Base-by-base conservation (phyloP, 73 alveolate species). In the Tetrahymena malaccensis region DNA sequence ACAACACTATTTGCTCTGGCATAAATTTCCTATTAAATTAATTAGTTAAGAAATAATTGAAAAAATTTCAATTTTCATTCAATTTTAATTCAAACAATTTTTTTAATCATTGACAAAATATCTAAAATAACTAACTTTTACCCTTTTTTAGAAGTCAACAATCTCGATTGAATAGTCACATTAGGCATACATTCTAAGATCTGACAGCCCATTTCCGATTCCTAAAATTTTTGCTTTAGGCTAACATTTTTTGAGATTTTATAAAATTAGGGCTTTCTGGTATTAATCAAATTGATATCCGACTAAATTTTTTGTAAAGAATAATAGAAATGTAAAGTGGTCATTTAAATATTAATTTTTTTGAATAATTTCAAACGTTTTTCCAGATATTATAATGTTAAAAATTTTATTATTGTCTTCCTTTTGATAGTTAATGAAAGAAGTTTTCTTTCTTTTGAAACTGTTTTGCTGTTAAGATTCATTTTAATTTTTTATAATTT, bases 331-430 rank as follows among this genome's bases (percentile, higher is more conserved):
- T 21, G 70, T 85, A 38, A 95, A 95, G 84, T 95, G 97, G 25
- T 85, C 57, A 27, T 70, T 55, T 55, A 95, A 85, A 40, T 21
- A 95, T 70, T 85, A 55, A 55, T 95, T 94, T 93, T 95, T 85
- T 22, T 35, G 27, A 16, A 95, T 95, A 21, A 35, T 31, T 43
- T 44, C 93, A n/a, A 95, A 95, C 35, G 85, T 84, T 17, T 95
- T 94, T 89, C 97, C 97, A 93, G 95, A 85, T 27, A 95, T 85
- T 0, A 95, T 12, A 11, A 95, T 95, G 43, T 94, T 95, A 89
- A 70, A 70, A 0, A 70, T 70, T 27, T n/a, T 19, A 7, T 31
- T n/a, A 15, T 70, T 70, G 11, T 70, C 89, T 27, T 70, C 89
- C 19, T 70, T 31, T 70, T 70, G 43, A n/a, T n/a, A 70, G 37